These are phyloP conservation scores for Ceratobasidium sp. DNA, from an alignment of 1,284 basidiomycete genomes.

Conservation along the genomic window DNA sequence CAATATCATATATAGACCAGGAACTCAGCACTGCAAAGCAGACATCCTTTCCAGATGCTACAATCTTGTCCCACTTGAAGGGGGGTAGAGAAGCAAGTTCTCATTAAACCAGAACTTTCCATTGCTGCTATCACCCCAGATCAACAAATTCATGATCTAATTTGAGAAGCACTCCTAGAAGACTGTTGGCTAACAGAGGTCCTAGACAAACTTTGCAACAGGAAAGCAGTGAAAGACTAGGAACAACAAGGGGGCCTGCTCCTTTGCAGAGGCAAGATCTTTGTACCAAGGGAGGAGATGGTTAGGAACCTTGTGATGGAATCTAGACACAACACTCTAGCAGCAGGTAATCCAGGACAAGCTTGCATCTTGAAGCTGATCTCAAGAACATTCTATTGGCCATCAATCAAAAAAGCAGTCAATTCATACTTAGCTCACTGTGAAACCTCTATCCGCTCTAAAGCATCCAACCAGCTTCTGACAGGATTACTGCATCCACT, in stretches of 20 bases:
- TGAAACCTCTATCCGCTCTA: constrained; percentile 43
- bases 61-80: constrained; percentile 36
- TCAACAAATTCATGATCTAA: too few relatives aligned
- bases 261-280: background rate
- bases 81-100: constrained; percentile 2
- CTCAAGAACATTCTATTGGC: constrained; percentile 38
- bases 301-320: background rate
- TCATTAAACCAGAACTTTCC: background rate
- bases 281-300: background rate
- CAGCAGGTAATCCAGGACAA: constrained; percentile 6
- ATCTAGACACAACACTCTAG: background rate
- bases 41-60: constrained; percentile 44
- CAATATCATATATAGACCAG: constrained; percentile 44
- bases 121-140: background rate
- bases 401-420: constrained; percentile 37
- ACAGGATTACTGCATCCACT: constrained; percentile 48
- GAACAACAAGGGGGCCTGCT: background rate
- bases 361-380: background rate
- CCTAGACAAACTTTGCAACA: background rate
- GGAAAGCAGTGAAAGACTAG: background rate
- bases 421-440: constrained; percentile 43
- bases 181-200: background rate
- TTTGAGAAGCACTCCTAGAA: background rate
- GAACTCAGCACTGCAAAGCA: constrained; percentile 41
- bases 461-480: constrained; percentile 43